phyloP scores from a whole-genome alignment of 2,329 filamentous ascomycete species.

The Stagonosporopsis chrysanthemi region DNA sequence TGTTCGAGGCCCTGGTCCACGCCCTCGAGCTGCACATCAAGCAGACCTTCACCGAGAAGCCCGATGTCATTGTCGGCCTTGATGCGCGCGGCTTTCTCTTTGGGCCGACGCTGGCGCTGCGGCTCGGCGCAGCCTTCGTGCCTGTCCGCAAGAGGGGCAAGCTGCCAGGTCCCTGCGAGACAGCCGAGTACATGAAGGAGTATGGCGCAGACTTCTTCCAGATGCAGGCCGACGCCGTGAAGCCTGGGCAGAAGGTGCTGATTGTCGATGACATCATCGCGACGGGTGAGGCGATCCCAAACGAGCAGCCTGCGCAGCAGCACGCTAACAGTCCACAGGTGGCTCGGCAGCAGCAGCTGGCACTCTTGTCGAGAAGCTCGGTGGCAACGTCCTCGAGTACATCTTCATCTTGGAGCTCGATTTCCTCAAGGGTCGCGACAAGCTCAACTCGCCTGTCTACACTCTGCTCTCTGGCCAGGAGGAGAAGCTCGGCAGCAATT shows the following conservation, averaged over 20 bases:
- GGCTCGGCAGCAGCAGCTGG: conserved; percentile 90
- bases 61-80: conserved; percentile 90
- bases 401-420: conserved; percentile 96
- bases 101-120: conserved; percentile 85
- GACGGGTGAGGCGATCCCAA: conserved; percentile 72
- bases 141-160: conserved; percentile 96
- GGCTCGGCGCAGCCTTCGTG: conserved; percentile 84
- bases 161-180: conserved; percentile 87
- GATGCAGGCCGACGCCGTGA: conserved; percentile 88
- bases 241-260: conserved; percentile 85
- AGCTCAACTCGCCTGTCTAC: conserved; percentile 82
- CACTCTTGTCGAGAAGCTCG: conserved; percentile 83
- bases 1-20: conserved; percentile 79
- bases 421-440: conserved; percentile 88
- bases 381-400: conserved; percentile 85
- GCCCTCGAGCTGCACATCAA: conserved; percentile 85
- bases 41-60: conserved; percentile 67
- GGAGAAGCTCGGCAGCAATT: conserved; percentile 34
- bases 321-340: conserved; percentile 61
- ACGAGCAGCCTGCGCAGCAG: neutral
- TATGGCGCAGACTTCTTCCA: conserved; percentile 96
- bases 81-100: conserved; percentile 97
- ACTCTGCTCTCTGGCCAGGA: conserved; percentile 78
- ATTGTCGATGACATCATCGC: conserved; percentile 98
- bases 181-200: conserved; percentile 90